Evolutionary conservation across 1,284 basidiomycete genomes (phyloP), one percentile per base, ranked within the genome.

Genomic region (Schizopora paradoxa): DNA sequence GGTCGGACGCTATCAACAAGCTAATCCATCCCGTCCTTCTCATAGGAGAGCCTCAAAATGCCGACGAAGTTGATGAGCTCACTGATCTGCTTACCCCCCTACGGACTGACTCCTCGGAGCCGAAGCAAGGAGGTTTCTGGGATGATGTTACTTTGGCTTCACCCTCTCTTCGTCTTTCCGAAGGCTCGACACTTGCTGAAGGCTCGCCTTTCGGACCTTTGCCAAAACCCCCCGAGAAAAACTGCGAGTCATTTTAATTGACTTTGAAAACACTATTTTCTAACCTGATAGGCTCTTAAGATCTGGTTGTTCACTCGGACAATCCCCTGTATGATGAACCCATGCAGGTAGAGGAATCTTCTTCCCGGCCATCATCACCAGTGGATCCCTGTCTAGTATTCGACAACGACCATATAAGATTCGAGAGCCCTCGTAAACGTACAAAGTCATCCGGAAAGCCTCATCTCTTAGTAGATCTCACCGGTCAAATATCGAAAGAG

Each of bases 381-480:
- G 27, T 49, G 14, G 47, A 49, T 19, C 47, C 47, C 21, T 41
- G 45, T 14, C 41, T 49, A 18, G 47, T 49, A 6, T 49, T 44
- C 28, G 47, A 45, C 8, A 8, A 37, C 14, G 41, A 29, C 13
- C 40, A 36, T 18, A 19, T 48, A 36, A 23, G 39, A 14, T 27
- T 43, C 21, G 32, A 4, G 41, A 48, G 13, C 16, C 36, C 14
- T 36, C 31, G 14, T 32, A 33, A 43, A 41, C 25, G n/a, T 8
- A 29, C 8, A n/a, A 29, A 8, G 28, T 29, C 28, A 29, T 29
- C 28, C 8, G 8, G 8, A 29, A n/a, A n/a, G 8, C 8, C 28
- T n/a, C 28, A n/a, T 8, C 28, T 8, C n/a, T 29, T 29, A 8
- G 42, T 37, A 10, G 48, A 51, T 25, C 45, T 51, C 14, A 47